Base-by-base conservation (phyloP, 495 filamentous ascomycete species). In the Aspergillus campestris region DNA sequence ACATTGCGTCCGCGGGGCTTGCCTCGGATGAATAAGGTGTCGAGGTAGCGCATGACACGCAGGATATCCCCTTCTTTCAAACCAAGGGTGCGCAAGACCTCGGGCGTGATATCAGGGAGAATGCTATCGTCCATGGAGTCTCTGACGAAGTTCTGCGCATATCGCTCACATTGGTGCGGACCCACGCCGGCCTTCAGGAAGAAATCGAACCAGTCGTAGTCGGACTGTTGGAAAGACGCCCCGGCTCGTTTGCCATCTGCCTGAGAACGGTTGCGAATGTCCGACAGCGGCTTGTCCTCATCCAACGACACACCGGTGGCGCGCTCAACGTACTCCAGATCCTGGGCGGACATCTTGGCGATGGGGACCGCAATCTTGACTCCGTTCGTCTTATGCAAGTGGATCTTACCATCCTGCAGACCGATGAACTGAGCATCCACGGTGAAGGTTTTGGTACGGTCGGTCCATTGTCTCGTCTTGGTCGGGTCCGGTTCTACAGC, bases 151-250 rank as follows among this genome's bases (percentile, higher is more conserved):
- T 86, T 86, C 55, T 86, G 82, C 6, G 92, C 82, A 59, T 99
- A 99, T 33, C 94, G 77, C 62, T 96, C 89, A 64, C 92, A 97
- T 36, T 92, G 83, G 53, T 90, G 85, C 31, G 87, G 84, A 44
- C 86, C 84, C 46, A 97, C 87, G 29, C 94, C 92, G 59, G 89
- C 89, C 45, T 80, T 76, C 15, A 99, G 70, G 72, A 99, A 99
- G 67, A 99, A 97, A 52, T 95, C 87, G 58, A 97, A 99, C 92
- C 92, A 99, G 61, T 99, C 92, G 57, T 97, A 95, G 35, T 89
- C 82, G 52, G 53, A 65, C 53, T 63, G 61, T 44, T 83, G 71
- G 33, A 86, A 67, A 18, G 73, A 70, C 24, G 75, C 78, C 40
- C 80, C 80, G 18, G 74, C 56, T 40, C 55, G 57, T 28, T 69